Evolutionary conservation across 202 grass and related monocot genomes (phyloP).

Genomic region (Miscanthus sacchariflorus): DNA sequence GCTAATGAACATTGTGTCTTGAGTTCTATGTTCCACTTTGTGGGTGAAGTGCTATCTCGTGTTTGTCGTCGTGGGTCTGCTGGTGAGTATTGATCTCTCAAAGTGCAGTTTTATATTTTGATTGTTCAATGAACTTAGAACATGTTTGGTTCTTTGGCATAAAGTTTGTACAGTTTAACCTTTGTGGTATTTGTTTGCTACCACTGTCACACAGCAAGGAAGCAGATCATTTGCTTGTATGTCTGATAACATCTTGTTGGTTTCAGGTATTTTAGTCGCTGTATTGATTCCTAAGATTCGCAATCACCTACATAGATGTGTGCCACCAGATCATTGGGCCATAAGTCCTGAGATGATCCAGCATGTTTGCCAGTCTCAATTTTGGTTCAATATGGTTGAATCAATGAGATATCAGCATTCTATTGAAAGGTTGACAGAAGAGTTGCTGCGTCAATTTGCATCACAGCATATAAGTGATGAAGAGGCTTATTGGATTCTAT

Average conservation of each 20-base stretch:
- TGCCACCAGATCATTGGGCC: slow-evolving; percentile 55
- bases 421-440: slow-evolving; percentile 91
- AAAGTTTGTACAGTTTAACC: slow-evolving; percentile 12
- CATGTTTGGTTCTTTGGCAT: slow-evolving; percentile 25
- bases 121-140: neutral
- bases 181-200: slow-evolving; percentile 35
- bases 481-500: slow-evolving; percentile 90
- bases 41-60: slow-evolving; percentile 89
- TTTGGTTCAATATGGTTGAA: slow-evolving; percentile 91
- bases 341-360: slow-evolving; percentile 52
- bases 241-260: slow-evolving; percentile 51
- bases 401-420: slow-evolving; percentile 85
- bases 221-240: slow-evolving; percentile 39
- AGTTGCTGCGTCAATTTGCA: slow-evolving; percentile 74
- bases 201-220: slow-evolving; percentile 11
- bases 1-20: slow-evolving; percentile 42
- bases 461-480: slow-evolving; percentile 72
- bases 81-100: slow-evolving; percentile 56
- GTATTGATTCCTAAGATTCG: slow-evolving; percentile 80
- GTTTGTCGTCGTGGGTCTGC: slow-evolving; percentile 89
- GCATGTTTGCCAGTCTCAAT: slow-evolving; percentile 63
- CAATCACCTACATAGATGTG: slow-evolving; percentile 69
- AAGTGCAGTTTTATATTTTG: slow-evolving; percentile 23
- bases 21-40: slow-evolving; percentile 68
- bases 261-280: slow-evolving; percentile 85